A percentile compares a stretch with the other conserved stretches of the same genome.
phyloP scores from a whole-genome alignment of 2,329 filamentous ascomycete genomes.

The Phyllosticta citrichinensis region DNA sequence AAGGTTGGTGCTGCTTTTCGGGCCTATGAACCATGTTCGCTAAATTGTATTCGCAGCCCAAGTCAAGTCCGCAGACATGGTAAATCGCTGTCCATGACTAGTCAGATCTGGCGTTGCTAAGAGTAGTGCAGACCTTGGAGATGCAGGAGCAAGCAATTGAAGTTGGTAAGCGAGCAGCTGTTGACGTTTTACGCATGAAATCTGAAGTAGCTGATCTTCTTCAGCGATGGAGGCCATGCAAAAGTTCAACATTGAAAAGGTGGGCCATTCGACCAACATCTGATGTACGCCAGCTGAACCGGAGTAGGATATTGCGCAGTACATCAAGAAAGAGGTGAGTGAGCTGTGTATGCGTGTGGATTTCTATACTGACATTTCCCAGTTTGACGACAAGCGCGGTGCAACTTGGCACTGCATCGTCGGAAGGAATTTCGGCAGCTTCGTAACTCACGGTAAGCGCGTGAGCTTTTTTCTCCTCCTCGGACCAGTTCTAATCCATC shows the following conservation, averaged over 20 bases:
- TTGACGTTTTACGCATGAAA: constrained; percentile 8
- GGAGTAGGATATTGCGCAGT: constrained; percentile 81
- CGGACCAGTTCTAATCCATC: constrained; percentile 13
- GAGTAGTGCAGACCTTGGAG: constrained; percentile 64
- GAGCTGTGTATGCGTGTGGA: not conserved
- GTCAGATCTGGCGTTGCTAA: not conserved
- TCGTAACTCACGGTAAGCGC: constrained; percentile 83
- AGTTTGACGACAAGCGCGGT: constrained; percentile 96
- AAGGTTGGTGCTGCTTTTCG: constrained; percentile 44
- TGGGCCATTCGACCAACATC: constrained; percentile 22
- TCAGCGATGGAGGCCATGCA: constrained; percentile 62
- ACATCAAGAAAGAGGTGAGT: constrained; percentile 81
- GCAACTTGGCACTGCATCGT: constrained; percentile 99
- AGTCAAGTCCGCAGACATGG: constrained; percentile 98
- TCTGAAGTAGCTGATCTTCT: constrained; percentile 15
- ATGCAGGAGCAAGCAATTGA: constrained; percentile 95
- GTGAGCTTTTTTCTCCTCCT: not conserved
- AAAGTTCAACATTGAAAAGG: constrained; percentile 64
- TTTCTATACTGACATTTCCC: constrained; percentile 15
- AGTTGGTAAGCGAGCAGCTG: constrained; percentile 58
- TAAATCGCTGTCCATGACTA: constrained; percentile 38
- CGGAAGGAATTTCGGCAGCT: constrained; percentile 96
- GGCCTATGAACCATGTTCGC: constrained; percentile 17
- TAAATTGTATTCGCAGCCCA: constrained; percentile 52
- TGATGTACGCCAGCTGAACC: not conserved